These are phyloP conservation scores for Aureobasidium sp. DNA, from an alignment of 2,329 filamentous ascomycete species.

Conservation along the genomic window DNA sequence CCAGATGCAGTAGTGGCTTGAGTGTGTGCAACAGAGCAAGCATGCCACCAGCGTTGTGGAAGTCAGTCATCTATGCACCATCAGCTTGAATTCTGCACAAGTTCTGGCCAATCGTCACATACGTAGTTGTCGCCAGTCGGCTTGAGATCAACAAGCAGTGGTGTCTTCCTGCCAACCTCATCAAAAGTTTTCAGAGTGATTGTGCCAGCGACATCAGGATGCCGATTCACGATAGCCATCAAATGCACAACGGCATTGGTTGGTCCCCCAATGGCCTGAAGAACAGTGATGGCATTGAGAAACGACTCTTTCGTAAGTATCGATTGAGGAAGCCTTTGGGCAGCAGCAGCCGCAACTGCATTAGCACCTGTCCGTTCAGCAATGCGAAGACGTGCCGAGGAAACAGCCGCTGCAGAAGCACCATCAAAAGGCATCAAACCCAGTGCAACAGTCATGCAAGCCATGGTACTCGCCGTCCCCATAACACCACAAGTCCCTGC, in stretches of 20 bases:
- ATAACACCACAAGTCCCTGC: conserved; percentile 49
- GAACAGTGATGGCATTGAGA: conserved; percentile 37
- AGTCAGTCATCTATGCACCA: conserved; percentile 37
- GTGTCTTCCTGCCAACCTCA: conserved; percentile 39
- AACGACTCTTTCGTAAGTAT: conserved; percentile 41
- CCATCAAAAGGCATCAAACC: conserved; percentile 46
- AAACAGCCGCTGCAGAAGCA: conserved; percentile 46
- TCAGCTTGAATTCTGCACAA: background rate
- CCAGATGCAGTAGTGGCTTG: conserved; percentile 37
- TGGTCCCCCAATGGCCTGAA: conserved; percentile 37
- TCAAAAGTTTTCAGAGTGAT: conserved; percentile 41
- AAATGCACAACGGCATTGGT: conserved; percentile 38
- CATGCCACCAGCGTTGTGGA: conserved; percentile 46
- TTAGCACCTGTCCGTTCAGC: conserved; percentile 45
- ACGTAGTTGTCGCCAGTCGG: conserved; percentile 40
- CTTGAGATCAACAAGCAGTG: conserved; percentile 43
- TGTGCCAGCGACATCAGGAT: conserved; percentile 37
- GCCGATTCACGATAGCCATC: conserved; percentile 40
- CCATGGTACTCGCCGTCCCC: conserved; percentile 51
- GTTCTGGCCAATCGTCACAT: background rate
- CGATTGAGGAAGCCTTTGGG: conserved; percentile 33
- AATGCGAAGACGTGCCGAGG: conserved; percentile 42
- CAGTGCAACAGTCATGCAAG: conserved; percentile 43
- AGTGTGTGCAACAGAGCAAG: conserved; percentile 38
- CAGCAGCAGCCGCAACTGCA: conserved; percentile 35